Conservation (phyloP, 306 rosid genomes). For the Delonix regia region DNA sequence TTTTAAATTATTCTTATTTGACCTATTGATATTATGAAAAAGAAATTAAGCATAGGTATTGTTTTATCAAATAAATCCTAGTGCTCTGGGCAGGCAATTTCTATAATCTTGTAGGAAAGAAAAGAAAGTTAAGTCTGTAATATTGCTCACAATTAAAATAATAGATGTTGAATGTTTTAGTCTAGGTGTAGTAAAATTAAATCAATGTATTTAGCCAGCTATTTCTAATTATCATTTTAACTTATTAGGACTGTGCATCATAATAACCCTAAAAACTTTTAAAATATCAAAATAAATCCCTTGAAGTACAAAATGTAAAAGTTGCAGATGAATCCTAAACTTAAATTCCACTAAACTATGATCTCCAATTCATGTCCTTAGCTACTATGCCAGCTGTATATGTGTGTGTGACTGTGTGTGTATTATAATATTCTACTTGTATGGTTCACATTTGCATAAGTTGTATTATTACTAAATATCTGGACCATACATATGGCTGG, state of each 20-base stretch:
- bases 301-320: background rate
- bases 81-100: background rate
- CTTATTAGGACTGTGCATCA: background rate
- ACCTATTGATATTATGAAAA: background rate
- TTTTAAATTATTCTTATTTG: background rate
- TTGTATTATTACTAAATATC: background rate
- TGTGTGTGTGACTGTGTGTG: too few species aligned
- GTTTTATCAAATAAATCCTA: background rate
- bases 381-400: background rate
- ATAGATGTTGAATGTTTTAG: background rate
- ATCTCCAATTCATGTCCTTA: background rate
- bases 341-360: background rate
- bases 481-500: background rate
- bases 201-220: background rate
- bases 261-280: background rate
- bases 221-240: background rate
- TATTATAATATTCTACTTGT: background rate
- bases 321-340: background rate
- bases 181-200: background rate
- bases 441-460: constrained; percentile 9
- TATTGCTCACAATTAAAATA: background rate
- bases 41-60: background rate
- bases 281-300: constrained; percentile 2
- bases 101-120: background rate
- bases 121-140: background rate